Evolutionary conservation across 768 basidiomycete species (phyloP).

Genomic region (Amanita pallidorosea): DNA sequence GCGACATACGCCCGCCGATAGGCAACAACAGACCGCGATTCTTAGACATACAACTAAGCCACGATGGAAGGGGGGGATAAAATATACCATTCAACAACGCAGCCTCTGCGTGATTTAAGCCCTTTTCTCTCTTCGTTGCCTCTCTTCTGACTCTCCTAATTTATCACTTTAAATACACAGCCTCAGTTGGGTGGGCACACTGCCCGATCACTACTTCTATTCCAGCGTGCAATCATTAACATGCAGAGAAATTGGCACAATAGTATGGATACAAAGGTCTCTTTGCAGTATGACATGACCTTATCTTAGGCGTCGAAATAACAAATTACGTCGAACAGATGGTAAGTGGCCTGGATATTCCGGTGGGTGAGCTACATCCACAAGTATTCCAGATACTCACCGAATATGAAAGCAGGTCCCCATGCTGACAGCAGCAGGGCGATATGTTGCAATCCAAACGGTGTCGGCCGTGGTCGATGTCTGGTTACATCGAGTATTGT

Average conservation of each 20-base stretch:
- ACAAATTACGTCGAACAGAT: conserved; percentile 24
- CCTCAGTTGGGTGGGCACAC: no score
- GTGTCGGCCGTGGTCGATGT: conserved; percentile 26
- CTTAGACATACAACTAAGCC: no score
- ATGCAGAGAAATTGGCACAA: neutral
- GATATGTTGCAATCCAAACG: conserved; percentile 59
- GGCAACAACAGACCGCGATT: no score
- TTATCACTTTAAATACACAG: no score
- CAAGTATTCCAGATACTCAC: conserved; percentile 18
- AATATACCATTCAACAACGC: no score
- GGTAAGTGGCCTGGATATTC: conserved; percentile 22
- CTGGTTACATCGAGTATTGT: conserved; percentile 39
- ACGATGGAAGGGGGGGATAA: no score
- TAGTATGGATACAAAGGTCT: neutral
- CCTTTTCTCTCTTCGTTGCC: no score
- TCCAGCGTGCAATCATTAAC: no score
- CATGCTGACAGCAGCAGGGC: conserved; percentile 48
- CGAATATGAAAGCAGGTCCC: conserved; percentile 47
- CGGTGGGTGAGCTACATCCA: neutral
- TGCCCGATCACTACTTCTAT: no score
- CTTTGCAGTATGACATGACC: neutral
- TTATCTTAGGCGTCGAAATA: conserved; percentile 19
- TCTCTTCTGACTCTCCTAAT: no score
- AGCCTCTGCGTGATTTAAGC: no score
- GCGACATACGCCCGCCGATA: no score